Base-by-base conservation (phyloP, 2,329 filamentous ascomycete genomes). In the Teratosphaeria gauchensis region DNA sequence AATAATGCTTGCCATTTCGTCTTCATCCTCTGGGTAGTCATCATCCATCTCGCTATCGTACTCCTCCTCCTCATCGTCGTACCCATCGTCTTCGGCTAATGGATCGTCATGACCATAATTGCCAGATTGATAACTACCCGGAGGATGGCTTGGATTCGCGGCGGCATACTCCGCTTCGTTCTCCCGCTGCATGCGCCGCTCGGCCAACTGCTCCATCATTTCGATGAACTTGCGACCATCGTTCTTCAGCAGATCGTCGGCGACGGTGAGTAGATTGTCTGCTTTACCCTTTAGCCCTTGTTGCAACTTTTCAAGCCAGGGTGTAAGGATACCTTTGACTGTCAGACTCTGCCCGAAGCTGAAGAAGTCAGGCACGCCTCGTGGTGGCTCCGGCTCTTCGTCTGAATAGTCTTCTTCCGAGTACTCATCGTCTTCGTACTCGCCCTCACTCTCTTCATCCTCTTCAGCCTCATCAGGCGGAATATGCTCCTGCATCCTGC, bases 161-260 rank as follows among this genome's bases (percentile, higher is more conserved):
- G 86, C 80, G 70, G 85, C 80, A 68, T 84, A 84, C 66, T 86
- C 85, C 55, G 90, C 89, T 72, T 96, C 91, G 76, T 94, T 92
- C 78, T 97, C 92, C 66, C 94, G 87, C 71, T 92, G 90, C 92
- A 99, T 96, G 68, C 94, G 85, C 68, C 92, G 89, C 77, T 99
- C 94, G 42, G 94, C 94, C 68, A 99, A 83, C 77, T 97, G 92
- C 75, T 99, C 94, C 94, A 99, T 99, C 94, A 99, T 99, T 74
- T 99, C 94, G 75, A 99, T 99, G 78, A 99, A 99, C 72, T 96
- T 95, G 76, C 95, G 96, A 69, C 94, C 94, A 75, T 99, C 94
- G 76, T 99, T 99, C 76, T 97, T 97, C 63, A 99, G 83, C 65
- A 99, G 82, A 77, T 99, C 94, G 79, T 99, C 94, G 74, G 94